A percentile compares a stretch with the other conserved stretches of the same genome.
phyloP scores from a whole-genome alignment of 164 flowering plant species.

The Vitis amurensis region DNA sequence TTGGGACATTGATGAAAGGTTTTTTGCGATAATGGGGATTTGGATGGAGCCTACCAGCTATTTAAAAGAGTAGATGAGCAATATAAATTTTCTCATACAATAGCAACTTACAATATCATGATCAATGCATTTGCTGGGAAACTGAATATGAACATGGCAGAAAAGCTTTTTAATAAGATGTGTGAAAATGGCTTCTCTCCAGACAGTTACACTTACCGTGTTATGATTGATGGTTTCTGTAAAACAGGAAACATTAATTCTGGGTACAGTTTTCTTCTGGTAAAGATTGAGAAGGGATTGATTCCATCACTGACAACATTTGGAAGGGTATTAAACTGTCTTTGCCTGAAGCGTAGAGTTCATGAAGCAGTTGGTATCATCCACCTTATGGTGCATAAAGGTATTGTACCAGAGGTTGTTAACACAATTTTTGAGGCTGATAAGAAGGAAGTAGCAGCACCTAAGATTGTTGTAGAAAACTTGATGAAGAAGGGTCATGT shows the following conservation, averaged over 20 bases:
- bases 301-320: constrained; percentile 68
- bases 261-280: constrained; percentile 53
- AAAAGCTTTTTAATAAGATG: constrained; percentile 66
- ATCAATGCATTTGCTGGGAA: constrained; percentile 65
- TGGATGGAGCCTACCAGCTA: constrained; percentile 61
- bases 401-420: constrained; percentile 77
- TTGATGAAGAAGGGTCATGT: constrained; percentile 71
- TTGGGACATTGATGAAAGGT: constrained; percentile 71
- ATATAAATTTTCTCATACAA: constrained; percentile 43
- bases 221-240: constrained; percentile 80
- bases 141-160: constrained; percentile 49
- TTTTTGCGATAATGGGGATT: constrained; percentile 58
- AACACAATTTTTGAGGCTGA: constrained; percentile 70
- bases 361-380: constrained; percentile 71
- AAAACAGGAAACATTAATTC: constrained; percentile 54
- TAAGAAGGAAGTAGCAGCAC: constrained; percentile 80
- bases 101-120: constrained; percentile 71
- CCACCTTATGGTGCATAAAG: constrained; percentile 68
- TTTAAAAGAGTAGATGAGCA: constrained; percentile 49
- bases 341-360: constrained; percentile 59
- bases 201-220: constrained; percentile 69
- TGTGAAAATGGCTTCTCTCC: constrained; percentile 42
- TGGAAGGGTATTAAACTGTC: constrained; percentile 78
- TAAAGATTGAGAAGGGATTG: constrained; percentile 52
- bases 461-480: constrained; percentile 84